Base-by-base conservation (phyloP, 495 filamentous ascomycete species). In the Copromyces sp. region DNA sequence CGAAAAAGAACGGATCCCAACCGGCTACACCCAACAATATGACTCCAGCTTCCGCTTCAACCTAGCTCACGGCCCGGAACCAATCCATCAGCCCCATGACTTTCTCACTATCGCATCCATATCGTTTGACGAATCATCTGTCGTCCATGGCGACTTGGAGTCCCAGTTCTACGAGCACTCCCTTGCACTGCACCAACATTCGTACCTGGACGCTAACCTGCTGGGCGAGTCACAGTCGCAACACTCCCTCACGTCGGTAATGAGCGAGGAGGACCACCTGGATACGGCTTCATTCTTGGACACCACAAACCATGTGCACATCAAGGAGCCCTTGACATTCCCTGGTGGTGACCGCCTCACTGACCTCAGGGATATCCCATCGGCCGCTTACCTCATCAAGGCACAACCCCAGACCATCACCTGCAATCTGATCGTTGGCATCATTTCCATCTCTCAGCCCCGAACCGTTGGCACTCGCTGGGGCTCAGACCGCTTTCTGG, bases 331-430 rank as follows among this genome's bases (percentile, higher is more conserved):
- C 9, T 41, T 80, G 39, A 59, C 41, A 16, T 69, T 65, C 59
- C 75, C 38, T 59, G 72, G 70, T 4, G 73, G 68, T 39, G 61
- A 61, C 39, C 82, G 83, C 65, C 78, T 95, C n/a, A 89, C 81
- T 41, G 83, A 93, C 76, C 84, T 98, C 35, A 84, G 87, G 69
- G 86, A 89, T 74, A 83, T 98, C 39, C 95, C 95, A 6, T 88
- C 83, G 29, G 89, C 91, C 0, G 77, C 76, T n/a, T 87, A 93
- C 78, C 81, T 98, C 2, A 77, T 81, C 12, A 87, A 87, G 3
- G 93, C 97, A 71, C 81, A 83, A 37, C 94, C 94, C 1, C 91
- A 94, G 79, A 97, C 94, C 4, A 90, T 93, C 84, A 86, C 85
- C 2, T 87, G 94, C 69, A 93, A 93, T 76, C 76, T 97, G 11